phyloP scores from a whole-genome alignment of 148 eudicot genomes.

The Fallopia convolvulus region DNA sequence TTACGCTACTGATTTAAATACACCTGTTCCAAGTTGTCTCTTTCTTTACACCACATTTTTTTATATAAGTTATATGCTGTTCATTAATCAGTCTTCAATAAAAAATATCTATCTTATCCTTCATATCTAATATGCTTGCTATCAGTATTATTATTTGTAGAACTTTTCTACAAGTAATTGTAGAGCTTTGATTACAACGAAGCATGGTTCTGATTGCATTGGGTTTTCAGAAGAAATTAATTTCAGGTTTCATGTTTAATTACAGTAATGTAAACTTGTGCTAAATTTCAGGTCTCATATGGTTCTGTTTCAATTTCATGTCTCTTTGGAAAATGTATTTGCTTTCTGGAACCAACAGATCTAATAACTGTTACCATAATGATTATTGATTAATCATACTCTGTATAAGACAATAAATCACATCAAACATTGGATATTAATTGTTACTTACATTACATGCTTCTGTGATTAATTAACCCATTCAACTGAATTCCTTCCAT shows the following conservation, averaged over 20 bases:
- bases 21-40: slow-evolving; percentile 8
- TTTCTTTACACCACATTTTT: not conserved
- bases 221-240: not conserved
- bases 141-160: too few species aligned
- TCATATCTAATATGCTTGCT: too few species aligned
- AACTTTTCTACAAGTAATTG: too few species aligned
- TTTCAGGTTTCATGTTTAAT: not conserved
- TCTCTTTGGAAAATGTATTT: not conserved
- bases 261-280: not conserved
- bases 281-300: not conserved
- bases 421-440: not conserved
- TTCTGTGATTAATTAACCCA: too few species aligned
- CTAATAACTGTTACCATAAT: not conserved
- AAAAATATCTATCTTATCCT: not conserved
- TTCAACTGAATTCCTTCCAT: too few species aligned
- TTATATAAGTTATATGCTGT: not conserved
- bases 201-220: not conserved
- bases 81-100: not conserved
- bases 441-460: not conserved
- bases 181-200: too few species aligned
- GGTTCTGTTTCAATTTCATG: not conserved
- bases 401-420: not conserved
- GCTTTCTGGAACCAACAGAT: not conserved
- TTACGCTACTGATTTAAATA: slow-evolving; percentile 6
- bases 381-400: not conserved